phyloP scores from a whole-genome alignment of 257 asterid species.

The Capsicum rhomboideum region DNA sequence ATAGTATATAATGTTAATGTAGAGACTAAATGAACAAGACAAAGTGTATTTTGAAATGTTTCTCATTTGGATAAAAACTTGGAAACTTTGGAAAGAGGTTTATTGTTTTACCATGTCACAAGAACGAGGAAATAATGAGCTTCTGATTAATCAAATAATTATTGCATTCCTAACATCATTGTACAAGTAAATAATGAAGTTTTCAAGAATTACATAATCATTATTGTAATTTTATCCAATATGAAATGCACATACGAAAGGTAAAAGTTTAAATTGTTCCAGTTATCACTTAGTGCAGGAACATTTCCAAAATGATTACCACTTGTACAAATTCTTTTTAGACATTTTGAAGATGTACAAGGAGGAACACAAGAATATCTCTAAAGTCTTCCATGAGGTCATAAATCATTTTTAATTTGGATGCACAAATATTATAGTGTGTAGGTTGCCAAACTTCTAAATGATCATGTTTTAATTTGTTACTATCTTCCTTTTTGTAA shows the following conservation, averaged over 20 bases:
- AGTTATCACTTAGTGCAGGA: slow-evolving; percentile 38
- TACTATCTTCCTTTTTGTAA: not conserved
- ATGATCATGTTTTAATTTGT: not conserved
- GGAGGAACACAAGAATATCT: slow-evolving; percentile 78
- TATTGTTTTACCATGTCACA: no score
- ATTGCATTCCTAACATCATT: no score
- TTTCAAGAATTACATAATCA: no score
- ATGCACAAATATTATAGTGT: not conserved
- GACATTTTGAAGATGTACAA: slow-evolving; percentile 89
- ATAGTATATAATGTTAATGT: no score
- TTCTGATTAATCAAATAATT: no score
- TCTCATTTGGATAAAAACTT: no score
- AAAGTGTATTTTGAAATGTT: not conserved
- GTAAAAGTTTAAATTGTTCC: not conserved
- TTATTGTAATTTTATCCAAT: no score
- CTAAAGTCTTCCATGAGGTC: slow-evolving; percentile 83
- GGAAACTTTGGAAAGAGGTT: no score
- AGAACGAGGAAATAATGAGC: no score
- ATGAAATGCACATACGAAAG: not conserved
- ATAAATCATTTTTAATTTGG: not conserved
- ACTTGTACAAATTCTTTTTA: slow-evolving; percentile 77
- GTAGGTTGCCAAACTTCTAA: no score
- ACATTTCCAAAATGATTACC: slow-evolving; percentile 75
- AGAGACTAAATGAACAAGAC: not conserved
- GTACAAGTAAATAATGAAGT: no score